phyloP scores from a whole-genome alignment of 345 rosid genomes.

The Schrenkiella parvula region DNA sequence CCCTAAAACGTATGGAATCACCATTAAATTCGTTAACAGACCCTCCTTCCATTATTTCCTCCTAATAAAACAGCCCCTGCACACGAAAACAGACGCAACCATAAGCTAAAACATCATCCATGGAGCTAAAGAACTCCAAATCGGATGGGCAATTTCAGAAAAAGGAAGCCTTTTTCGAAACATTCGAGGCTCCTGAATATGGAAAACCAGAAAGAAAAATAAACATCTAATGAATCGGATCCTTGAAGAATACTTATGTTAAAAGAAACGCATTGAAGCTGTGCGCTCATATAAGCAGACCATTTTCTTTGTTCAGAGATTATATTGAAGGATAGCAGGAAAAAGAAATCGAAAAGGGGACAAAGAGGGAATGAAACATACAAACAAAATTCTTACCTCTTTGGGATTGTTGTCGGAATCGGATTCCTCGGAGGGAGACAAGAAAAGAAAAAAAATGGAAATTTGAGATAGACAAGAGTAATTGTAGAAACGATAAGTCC shows the following conservation, averaged over 20 bases:
- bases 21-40: not conserved
- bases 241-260: not conserved
- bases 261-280: not conserved
- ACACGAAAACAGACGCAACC: not conserved
- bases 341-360: not conserved
- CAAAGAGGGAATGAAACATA: not conserved
- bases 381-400: conserved; percentile 1
- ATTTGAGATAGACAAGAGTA: not conserved
- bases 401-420: conserved; percentile 21
- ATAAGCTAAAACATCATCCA: conserved; percentile 1
- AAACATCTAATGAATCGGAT: not conserved
- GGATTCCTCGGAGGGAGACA: conserved; percentile 16
- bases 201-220: not conserved
- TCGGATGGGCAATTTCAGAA: not conserved
- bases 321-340: not conserved
- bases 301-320: too few species aligned
- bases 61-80: not conserved
- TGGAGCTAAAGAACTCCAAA: conserved; percentile 3
- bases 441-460: not conserved
- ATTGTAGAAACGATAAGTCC: conserved; percentile 6
- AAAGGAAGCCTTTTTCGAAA: not conserved
- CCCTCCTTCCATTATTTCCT: conserved; percentile 3
- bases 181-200: not conserved
- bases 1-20: not conserved
- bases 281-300: not conserved